Evolutionary conservation across 768 basidiomycete genomes (phyloP).

Genomic region (Boletus bicolor): DNA sequence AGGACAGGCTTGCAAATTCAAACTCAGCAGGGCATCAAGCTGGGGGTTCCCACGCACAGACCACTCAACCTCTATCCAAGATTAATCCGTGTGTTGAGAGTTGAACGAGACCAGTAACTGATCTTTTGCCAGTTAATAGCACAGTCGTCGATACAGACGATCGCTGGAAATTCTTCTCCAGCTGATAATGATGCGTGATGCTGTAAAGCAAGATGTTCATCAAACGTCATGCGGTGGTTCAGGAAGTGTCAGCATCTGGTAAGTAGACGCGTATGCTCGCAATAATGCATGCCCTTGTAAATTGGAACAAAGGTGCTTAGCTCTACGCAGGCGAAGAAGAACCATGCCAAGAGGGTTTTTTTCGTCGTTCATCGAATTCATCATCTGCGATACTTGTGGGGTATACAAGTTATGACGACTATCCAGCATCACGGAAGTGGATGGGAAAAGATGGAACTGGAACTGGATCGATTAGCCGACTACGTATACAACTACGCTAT

Average conservation of each 20-base stretch:
- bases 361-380: too few relatives aligned
- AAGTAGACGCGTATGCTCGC: background rate
- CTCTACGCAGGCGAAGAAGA: background rate
- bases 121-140: background rate
- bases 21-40: conserved; percentile 37
- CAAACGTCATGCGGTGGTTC: background rate
- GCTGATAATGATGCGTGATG: background rate
- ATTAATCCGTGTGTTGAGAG: background rate
- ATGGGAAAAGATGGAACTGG: too few relatives aligned
- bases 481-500: too few relatives aligned
- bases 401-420: too few relatives aligned
- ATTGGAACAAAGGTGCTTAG: background rate
- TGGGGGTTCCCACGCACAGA: conserved; percentile 46
- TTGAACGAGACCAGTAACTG: too few relatives aligned
- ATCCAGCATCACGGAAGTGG: too few relatives aligned
- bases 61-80: conserved; percentile 18
- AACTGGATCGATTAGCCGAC: too few relatives aligned
- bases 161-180: background rate
- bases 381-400: too few relatives aligned
- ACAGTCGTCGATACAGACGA: background rate
- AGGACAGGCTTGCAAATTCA: conserved; percentile 39
- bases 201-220: background rate
- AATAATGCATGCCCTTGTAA: background rate
- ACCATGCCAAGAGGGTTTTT: too few relatives aligned
- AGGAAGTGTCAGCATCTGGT: background rate